Conservation (phyloP, 2,329 filamentous ascomycete species). For the Zarea fungicola region DNA sequence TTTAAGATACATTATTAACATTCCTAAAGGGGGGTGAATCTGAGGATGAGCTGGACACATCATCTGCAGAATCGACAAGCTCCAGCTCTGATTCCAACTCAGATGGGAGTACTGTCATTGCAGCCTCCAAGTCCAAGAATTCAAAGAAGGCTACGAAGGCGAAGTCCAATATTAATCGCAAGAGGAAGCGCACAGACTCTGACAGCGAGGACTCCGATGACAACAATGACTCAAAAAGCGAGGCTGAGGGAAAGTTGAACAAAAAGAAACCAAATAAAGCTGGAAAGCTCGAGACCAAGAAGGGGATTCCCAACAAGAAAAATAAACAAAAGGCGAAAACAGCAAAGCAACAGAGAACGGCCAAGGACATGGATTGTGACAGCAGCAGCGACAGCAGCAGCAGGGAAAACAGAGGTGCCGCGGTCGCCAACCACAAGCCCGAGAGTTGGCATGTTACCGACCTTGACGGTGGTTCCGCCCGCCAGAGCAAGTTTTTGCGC, state of each 20-base stretch:
- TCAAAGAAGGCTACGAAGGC: slow-evolving; percentile 17
- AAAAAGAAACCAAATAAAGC: slow-evolving; percentile 5
- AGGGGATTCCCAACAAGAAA: slow-evolving; percentile 21
- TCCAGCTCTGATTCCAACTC: slow-evolving; percentile 14
- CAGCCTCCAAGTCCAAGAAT: slow-evolving; percentile 5
- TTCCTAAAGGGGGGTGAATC: neutral
- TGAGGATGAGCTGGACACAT: neutral
- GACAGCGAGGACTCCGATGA: slow-evolving; percentile 6
- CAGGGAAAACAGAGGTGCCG: slow-evolving; percentile 16
- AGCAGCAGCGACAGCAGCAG: slow-evolving; percentile 19
- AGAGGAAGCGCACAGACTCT: slow-evolving; percentile 14
- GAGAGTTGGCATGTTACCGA: slow-evolving; percentile 50
- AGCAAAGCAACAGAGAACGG: no score
- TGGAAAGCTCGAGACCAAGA: slow-evolving; percentile 10
- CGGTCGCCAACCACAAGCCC: slow-evolving; percentile 18
- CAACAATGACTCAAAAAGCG: neutral
- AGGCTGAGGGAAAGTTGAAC: slow-evolving; percentile 14
- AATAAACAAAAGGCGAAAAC: slow-evolving; percentile 15
- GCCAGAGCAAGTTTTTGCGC: slow-evolving; percentile 53
- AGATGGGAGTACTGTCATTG: slow-evolving; percentile 20
- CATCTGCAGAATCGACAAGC: neutral
- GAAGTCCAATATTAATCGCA: slow-evolving; percentile 5
- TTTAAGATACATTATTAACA: no score
- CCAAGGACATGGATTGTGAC: slow-evolving; percentile 16
- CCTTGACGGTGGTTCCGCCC: slow-evolving; percentile 44